Base-by-base conservation (phyloP, 176 grass and related monocot genomes). In the Dendrocalamus sinicus region DNA sequence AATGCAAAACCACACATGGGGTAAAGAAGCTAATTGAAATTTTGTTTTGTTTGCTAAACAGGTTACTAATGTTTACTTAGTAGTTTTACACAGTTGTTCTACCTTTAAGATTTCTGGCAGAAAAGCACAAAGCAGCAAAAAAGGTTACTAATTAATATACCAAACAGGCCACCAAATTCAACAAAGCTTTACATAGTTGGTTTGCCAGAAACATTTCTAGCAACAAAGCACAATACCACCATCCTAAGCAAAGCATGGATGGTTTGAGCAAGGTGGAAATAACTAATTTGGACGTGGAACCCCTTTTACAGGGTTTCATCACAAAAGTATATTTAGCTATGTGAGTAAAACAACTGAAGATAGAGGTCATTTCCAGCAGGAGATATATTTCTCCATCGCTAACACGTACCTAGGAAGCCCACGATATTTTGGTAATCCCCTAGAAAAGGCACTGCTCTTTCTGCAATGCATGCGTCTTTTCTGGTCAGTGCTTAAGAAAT, bases 371-470 rank as follows among this genome's bases (percentile, higher is more conserved):
- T 78, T 67, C 67, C 12, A 87, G 30, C 64, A 52, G 47, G 40
- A 22, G 19, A 77, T 28, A 77, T 76, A 73, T 67, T 73, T 86
- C 51, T 59, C 19, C 40, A 73, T 83, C 23, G 52, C 7, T 80
- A 66, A 62, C 6, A 75, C 81, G 8, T 91, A 99, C 96, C 96
- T 91, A 70, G 92, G 86, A 88, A 94, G 92, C 55, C 96, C 94
- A 64, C 92, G 92, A 83, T 91, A 99, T 78, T 99, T 99, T 80
- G 96, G 93, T 72, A 99, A 92, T 50, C 96, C 96, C 83, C 94
- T 92, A 32, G 94, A 99, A 63, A 94, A 99, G 70, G 94, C 96
- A 71, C 96, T 99, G 88, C 94, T 99, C 90, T 99, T 99, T 91
- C 96, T 99, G 96, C 85, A 92, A 72, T 53, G 19, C 40, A 82